phyloP scores from a whole-genome alignment of 805 yeast species.

The Starmerella lactis-condensi region DNA sequence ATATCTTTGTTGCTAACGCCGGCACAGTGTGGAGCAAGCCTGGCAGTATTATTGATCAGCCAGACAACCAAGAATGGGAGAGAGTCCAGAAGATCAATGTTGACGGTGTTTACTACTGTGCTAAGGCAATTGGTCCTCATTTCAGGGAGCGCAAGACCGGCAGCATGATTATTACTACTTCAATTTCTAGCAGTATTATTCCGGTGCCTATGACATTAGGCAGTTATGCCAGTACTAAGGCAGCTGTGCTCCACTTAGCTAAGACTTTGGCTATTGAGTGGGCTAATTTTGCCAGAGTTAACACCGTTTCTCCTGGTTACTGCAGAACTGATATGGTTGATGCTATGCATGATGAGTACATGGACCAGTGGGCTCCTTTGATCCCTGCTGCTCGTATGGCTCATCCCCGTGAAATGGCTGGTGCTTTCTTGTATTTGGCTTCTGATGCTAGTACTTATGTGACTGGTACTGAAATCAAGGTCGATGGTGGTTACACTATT shows the following conservation, averaged over 20 bases:
- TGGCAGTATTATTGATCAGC: constrained; percentile 37
- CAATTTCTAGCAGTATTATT: constrained; percentile 76
- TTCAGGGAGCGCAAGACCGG: constrained; percentile 62
- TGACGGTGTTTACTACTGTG: constrained; percentile 63
- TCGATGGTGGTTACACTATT: constrained; percentile 61
- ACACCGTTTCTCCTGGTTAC: constrained; percentile 74
- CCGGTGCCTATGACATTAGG: constrained; percentile 79
- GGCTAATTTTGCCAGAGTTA: constrained; percentile 76
- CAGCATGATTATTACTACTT: constrained; percentile 65
- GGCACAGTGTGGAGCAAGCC: constrained; percentile 67
- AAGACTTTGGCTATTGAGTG: constrained; percentile 73
- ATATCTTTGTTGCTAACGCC: constrained; percentile 75
- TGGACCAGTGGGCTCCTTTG: constrained; percentile 31
- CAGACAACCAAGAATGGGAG: constrained; percentile 44
- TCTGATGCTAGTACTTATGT: constrained; percentile 65
- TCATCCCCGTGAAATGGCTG: constrained; percentile 51
- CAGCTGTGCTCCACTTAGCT: constrained; percentile 59
- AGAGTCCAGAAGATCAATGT: constrained; percentile 57
- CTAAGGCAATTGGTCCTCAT: constrained; percentile 52
- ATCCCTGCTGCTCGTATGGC: constrained; percentile 48
- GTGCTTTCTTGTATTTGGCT: constrained; percentile 64
- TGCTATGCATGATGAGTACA: constrained; percentile 29
- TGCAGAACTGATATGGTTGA: constrained; percentile 50
- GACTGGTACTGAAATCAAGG: constrained; percentile 56
- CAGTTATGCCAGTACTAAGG: constrained; percentile 71